These are phyloP conservation scores for Dendrobium officinale DNA, from an alignment of 106 monocot species.

Conservation along the genomic window DNA sequence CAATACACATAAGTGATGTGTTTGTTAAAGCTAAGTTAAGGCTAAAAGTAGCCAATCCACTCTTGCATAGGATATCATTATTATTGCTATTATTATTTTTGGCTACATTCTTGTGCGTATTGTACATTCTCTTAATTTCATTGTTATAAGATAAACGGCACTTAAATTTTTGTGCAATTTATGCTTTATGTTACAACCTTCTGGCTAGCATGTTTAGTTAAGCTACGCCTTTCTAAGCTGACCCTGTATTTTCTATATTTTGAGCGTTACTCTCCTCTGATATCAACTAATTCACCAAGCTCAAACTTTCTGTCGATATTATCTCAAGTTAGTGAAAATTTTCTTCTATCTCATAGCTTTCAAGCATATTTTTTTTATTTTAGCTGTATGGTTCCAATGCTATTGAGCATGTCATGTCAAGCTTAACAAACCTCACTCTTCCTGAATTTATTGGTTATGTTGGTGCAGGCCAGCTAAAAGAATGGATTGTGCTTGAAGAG, in stretches of 20 bases:
- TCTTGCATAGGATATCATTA: background rate
- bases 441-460: background rate
- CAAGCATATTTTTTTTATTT: background rate
- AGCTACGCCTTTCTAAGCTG: background rate
- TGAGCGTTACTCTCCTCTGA: background rate
- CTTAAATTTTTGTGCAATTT: background rate
- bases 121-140: background rate
- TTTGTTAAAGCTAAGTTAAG: too few species aligned
- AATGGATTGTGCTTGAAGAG: constrained; percentile 70
- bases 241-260: background rate
- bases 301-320: background rate
- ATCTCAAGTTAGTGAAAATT: background rate
- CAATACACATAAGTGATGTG: background rate
- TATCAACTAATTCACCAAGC: background rate
- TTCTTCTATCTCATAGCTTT: background rate
- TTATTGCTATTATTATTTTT: background rate
- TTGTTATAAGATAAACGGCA: background rate
- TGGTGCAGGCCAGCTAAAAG: constrained; percentile 38
- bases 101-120: background rate
- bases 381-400: background rate
- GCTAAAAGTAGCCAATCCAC: too few species aligned
- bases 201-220: background rate
- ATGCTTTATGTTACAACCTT: background rate
- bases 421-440: background rate
- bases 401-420: constrained; percentile 4